Evolutionary conservation across 2,329 filamentous ascomycete species (phyloP), one percentile per base, ranked within the genome.

Genomic region (Nemania sp.): DNA sequence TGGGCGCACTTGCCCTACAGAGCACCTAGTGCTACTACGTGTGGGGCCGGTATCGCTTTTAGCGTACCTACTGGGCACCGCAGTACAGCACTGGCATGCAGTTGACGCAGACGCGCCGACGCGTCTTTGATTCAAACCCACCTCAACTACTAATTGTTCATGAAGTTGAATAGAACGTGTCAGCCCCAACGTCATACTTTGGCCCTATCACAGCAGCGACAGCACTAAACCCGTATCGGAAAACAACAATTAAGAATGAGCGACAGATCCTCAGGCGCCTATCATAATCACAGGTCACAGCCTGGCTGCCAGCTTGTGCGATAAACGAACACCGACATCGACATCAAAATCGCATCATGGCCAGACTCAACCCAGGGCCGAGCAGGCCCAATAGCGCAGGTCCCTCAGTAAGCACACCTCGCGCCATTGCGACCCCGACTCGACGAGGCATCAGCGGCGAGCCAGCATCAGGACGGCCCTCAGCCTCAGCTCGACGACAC

Each of bases 401-500:
- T n/a, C 62, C 66, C 1, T 52, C 62, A 15, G 52, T 67, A 19
- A 61, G 46, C 48, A 70, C 68, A 3, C 68, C 68, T 2, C 60
- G 63, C 49, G 50, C 50, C 6, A 52, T 59, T 8, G 46, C 61
- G 26, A 73, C 72, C 1, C 69, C 72, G 6, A 68, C 61, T 48
- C 67, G 65, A 19, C 69, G 67, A 40, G 68, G 67, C 28, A 52
- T 60, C 41, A 68, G 64, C 59, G 68, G 65, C 49, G 72, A 79
- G 3, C 73, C 76, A 1, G 63, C 71, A 5, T 74, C 77, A 11
- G 72, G 70, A 19, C 76, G 75, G 9, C 73, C 75, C 34, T 76
- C 77, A 8, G 75, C 73, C 28, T 81, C 80, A 2, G 78, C 71
- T 2, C 69, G 72, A 36, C 72, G 74, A 44, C 72, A 70, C 42